Percentiles rank a stretch among this genome's conserved stretches.
Evolutionary conservation across 139 green algal species (phyloP).

Genomic region (Nannochloris sp.): DNA sequence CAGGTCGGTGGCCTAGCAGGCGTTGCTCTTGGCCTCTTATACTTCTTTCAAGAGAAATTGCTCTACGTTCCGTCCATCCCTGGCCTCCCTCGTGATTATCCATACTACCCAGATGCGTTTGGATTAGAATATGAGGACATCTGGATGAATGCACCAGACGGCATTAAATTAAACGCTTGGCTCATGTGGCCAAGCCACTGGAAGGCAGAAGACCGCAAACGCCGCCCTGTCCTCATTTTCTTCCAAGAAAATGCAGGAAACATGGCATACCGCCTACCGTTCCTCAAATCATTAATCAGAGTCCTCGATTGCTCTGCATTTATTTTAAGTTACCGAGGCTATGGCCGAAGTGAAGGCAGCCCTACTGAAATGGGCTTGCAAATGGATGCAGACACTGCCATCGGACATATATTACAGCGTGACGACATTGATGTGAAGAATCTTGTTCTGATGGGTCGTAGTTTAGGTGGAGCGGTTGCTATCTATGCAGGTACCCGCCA

Average conservation of each 20-base stretch:
- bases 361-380: conserved; percentile 68
- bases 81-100: conserved; percentile 51
- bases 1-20: conserved; percentile 47
- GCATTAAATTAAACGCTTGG: conserved; percentile 71
- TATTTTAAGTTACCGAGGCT: conserved; percentile 72
- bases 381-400: conserved; percentile 52
- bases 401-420: conserved; percentile 46
- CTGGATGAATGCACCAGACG: conserved; percentile 46
- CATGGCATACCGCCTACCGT: conserved; percentile 77
- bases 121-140: conserved; percentile 60
- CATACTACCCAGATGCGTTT: conserved; percentile 42
- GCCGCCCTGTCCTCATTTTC: conserved; percentile 63
- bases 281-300: conserved; percentile 50
- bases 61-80: conserved; percentile 74
- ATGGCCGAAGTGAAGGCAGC: conserved; percentile 57
- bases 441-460: conserved; percentile 73
- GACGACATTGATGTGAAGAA: conserved; percentile 38
- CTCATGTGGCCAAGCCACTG: conserved; percentile 45
- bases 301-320: conserved; percentile 50
- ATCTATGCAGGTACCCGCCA: conserved; percentile 54
- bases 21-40: conserved; percentile 53
- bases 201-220: conserved; percentile 15
- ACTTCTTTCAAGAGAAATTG: conserved; percentile 72
- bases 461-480: conserved; percentile 76
- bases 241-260: conserved; percentile 88